Base-by-base conservation (phyloP, 2,329 filamentous ascomycete species). In the Fusarium avenaceum region DNA sequence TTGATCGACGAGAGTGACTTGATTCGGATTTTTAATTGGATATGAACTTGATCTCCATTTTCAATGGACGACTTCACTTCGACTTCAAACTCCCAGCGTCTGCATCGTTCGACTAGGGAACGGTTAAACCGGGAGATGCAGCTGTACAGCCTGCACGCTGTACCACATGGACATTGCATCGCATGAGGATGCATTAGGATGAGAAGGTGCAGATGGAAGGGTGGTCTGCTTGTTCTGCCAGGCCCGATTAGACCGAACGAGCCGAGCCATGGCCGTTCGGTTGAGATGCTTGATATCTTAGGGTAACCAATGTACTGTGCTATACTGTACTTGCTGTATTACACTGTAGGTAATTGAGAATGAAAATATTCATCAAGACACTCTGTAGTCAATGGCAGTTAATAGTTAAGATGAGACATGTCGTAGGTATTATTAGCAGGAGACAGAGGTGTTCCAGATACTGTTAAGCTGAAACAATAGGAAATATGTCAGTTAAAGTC, bases 121-220 rank as follows among this genome's bases (percentile, higher is more conserved):
- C 22, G 47, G 43, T 63, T 47, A 33, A 51, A 53, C 40, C 26
- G 52, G 35, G 50, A 44, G 45, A 51, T 42, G 38, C 26, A 44
- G 22, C 40, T 32, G 33, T 43, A 45, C 22, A 56, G 45, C 13
- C 51, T 53, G 51, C 19, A 51, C 24, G 11, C 51, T 53, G 51
- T 22, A 51, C 43, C 46, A 49, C 39, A 57, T 65, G 55, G 30
- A 55, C 47, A 54, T 59, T 17, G 44, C 51, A 63, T 64, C 50
- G 46, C 59, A 69, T 63, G 38, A 56, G 50, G 65, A 56, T 55
- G 61, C 22, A 70, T 63, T 39, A 38, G 52, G 45, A 53, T 63
- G 45, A 68, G 53, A 35, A 62, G 59, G 30, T 62, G 57, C 42
- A 62, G 38, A 56, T 54, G 28, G 46, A 57, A 30, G 59, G 46